Conservation (phyloP, 2,329 filamentous ascomycete genomes). For the Sporothrix euskadiensis region DNA sequence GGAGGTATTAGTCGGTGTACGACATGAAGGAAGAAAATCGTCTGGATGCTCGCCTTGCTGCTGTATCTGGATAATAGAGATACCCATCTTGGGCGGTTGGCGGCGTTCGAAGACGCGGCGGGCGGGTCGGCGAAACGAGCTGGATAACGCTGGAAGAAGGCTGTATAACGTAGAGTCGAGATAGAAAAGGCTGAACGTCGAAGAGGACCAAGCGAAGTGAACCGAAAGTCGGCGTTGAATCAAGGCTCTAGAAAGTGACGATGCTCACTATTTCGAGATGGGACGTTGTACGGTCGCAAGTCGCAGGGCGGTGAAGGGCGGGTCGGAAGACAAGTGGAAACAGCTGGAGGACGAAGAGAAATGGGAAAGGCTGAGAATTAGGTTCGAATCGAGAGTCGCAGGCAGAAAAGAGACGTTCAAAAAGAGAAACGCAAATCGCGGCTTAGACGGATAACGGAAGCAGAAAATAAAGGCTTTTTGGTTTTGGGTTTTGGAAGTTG, state of each 20-base stretch:
- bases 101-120: conserved; percentile 8
- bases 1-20: conserved; percentile 4
- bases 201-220: background rate
- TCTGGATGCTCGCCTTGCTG: conserved; percentile 62
- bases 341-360: background rate
- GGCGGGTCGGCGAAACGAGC: background rate
- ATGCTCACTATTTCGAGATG: background rate
- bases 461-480: background rate
- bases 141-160: background rate
- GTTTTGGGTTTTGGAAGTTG: conserved; percentile 11
- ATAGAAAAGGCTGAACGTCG: background rate
- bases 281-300: background rate
- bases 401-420: background rate
- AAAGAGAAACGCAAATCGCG: conserved; percentile 9
- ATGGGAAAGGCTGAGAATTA: background rate
- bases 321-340: background rate
- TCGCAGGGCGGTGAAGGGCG: conserved; percentile 4
- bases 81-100: conserved; percentile 63
- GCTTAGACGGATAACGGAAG: conserved; percentile 1
- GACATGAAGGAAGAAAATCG: conserved; percentile 8
- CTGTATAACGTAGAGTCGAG: background rate
- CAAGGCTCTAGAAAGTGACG: background rate
- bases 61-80: conserved; percentile 83
- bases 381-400: background rate
- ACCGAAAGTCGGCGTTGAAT: background rate